Percentiles rank a stretch among this genome's conserved stretches.
These are phyloP conservation scores for Colletotrichum cuscutae DNA, from an alignment of 2,329 filamentous ascomycete genomes.

Conservation along the genomic window DNA sequence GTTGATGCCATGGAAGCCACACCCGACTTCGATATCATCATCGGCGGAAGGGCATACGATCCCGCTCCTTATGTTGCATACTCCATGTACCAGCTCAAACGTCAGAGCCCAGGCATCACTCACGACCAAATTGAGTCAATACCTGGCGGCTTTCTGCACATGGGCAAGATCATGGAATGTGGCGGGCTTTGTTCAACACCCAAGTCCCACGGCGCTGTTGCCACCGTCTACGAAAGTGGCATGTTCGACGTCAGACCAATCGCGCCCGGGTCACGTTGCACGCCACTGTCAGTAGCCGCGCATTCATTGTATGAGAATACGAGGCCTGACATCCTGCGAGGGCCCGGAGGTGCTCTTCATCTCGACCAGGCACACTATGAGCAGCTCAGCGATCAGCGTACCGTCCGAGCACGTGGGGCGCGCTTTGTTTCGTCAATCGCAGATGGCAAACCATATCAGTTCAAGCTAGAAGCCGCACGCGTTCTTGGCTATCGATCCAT, in stretches of 20 bases:
- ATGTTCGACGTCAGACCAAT: constrained; percentile 59
- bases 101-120: background rate
- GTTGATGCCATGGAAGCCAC: constrained; percentile 50
- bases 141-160: constrained; percentile 54
- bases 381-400: constrained; percentile 50
- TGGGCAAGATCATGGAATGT: constrained; percentile 68
- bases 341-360: constrained; percentile 60
- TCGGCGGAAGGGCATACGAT: constrained; percentile 57
- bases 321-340: constrained; percentile 59
- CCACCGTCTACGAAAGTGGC: constrained; percentile 52
- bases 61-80: constrained; percentile 52
- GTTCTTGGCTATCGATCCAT: constrained; percentile 55
- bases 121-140: constrained; percentile 32
- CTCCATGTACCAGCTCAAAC: constrained; percentile 34
- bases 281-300: constrained; percentile 59
- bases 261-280: constrained; percentile 52
- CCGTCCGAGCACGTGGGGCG: constrained; percentile 50
- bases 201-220: constrained; percentile 54
- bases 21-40: constrained; percentile 57
- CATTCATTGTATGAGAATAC: constrained; percentile 67
- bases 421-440: constrained; percentile 43
- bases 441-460: constrained; percentile 46
- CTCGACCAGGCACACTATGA: constrained; percentile 53
- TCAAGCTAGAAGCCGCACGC: constrained; percentile 60
- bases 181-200: constrained; percentile 58